These are phyloP conservation scores for Fistulinella prunicolor DNA, from an alignment of 768 basidiomycete genomes.

Conservation along the genomic window DNA sequence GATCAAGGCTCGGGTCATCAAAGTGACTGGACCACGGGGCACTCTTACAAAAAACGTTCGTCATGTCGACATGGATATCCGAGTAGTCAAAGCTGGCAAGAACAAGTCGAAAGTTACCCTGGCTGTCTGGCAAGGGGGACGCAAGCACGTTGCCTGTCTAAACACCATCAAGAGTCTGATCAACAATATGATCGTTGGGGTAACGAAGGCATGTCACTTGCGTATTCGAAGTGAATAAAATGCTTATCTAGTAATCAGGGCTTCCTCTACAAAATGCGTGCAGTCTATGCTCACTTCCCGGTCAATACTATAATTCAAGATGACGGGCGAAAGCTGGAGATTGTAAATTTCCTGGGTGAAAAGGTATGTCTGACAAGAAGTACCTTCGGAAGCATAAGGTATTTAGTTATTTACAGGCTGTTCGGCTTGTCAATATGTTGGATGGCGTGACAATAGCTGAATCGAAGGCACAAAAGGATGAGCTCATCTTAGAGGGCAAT, in stretches of 20 bases:
- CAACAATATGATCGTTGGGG: constrained; percentile 96
- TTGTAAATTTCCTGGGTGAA: constrained; percentile 94
- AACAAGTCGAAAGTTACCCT: constrained; percentile 72
- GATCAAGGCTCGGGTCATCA: constrained; percentile 90
- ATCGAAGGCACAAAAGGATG: constrained; percentile 92
- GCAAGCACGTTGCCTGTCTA: constrained; percentile 98
- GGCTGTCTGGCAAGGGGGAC: constrained; percentile 96
- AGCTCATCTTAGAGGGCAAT: constrained; percentile 90
- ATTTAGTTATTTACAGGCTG: constrained; percentile 53
- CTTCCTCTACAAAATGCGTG: constrained; percentile 99
- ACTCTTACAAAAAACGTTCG: constrained; percentile 89
- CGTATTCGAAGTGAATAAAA: background rate
- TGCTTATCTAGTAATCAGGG: constrained; percentile 51
- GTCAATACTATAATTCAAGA: constrained; percentile 97
- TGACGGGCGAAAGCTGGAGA: constrained; percentile 68
- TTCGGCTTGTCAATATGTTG: constrained; percentile 91
- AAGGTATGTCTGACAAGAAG: constrained; percentile 53
- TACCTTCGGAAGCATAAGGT: background rate
- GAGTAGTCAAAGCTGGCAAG: constrained; percentile 70
- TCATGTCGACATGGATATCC: constrained; percentile 93
- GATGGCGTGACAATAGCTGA: constrained; percentile 80
- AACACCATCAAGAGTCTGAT: constrained; percentile 94
- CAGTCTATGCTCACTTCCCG: constrained; percentile 99
- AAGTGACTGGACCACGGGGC: constrained; percentile 90
- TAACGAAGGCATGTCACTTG: constrained; percentile 69